These are phyloP conservation scores for Cystobasidium sp. DNA, from an alignment of 1,284 basidiomycete species.

Conservation along the genomic window DNA sequence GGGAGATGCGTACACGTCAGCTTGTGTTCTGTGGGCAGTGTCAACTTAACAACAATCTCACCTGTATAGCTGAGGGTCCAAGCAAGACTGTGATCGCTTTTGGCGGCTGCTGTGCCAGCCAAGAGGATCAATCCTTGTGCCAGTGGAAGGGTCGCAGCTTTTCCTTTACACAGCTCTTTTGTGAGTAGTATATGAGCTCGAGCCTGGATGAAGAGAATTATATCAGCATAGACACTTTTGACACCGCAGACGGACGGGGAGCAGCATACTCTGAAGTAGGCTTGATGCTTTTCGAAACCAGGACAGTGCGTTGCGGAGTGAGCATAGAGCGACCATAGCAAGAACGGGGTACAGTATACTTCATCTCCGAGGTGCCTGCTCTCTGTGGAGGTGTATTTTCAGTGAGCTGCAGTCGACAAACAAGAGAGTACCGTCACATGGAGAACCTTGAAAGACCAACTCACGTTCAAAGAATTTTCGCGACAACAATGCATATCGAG, in stretches of 20 bases:
- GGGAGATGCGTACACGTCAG: neutral
- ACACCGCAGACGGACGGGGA: too few species aligned
- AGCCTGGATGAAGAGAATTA: neutral
- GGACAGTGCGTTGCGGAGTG: conserved; percentile 30
- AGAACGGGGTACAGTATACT: conserved; percentile 7
- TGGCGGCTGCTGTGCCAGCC: conserved; percentile 24
- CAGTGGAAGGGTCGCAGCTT: conserved; percentile 8
- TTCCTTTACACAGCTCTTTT: conserved; percentile 17
- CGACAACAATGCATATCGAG: conserved; percentile 21
- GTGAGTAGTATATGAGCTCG: conserved; percentile 21
- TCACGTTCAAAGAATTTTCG: conserved; percentile 4
- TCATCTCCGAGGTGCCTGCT: conserved; percentile 1
- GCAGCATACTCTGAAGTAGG: conserved; percentile 11
- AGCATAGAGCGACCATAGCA: conserved; percentile 26
- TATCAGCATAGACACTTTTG: too few species aligned
- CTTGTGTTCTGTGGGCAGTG: neutral
- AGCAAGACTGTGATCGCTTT: conserved; percentile 32
- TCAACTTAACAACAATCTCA: neutral
- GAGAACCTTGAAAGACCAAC: neutral
- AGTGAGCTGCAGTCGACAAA: neutral
- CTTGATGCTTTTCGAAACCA: conserved; percentile 17
- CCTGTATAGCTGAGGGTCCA: conserved; percentile 32
- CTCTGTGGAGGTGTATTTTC: neutral
- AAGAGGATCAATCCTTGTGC: conserved; percentile 27
- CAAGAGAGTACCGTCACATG: neutral